Base-by-base conservation (phyloP, 2,329 filamentous ascomycete genomes). In the Exophiala calicioides region DNA sequence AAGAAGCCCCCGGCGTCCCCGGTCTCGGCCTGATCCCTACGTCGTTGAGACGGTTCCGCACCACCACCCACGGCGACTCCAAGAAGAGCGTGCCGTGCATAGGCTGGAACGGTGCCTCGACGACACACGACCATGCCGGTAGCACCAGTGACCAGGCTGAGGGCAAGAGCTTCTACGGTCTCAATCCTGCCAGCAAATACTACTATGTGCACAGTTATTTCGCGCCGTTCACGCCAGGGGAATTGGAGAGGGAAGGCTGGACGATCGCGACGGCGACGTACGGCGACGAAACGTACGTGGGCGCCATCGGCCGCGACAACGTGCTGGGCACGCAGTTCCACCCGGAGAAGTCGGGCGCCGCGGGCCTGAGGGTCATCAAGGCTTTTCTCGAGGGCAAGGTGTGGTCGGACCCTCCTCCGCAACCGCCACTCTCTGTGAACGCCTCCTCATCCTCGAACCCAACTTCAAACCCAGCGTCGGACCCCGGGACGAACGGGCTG, bases 131-230 rank as follows among this genome's bases (percentile, higher is more conserved):
- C 60, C 39, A 53, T 10, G 19, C 24, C 3, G 42, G 40, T n/a
- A 13, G 41, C 9, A 36, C 36, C 15, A 37, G n/a, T 18, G 29
- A 16, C 6, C 10, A 27, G 3, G 20, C 15, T 3, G 34, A 33
- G 19, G 34, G 24, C 13, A 70, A 79, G 53, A 79, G 75, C 58
- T 79, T 97, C 47, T 96, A 91, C 67, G 90, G 86, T 47, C 71
- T 98, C 43, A 75, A 80, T 20, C 84, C 88, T 1, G 77, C 78
- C 42, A 95, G 88, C 64, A 98, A 97, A 69, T 98, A 98, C 75
- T 98, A 98, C 73, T 98, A 98, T 65, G 91, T 98, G 46, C 93
- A 98, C 75, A 90, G 89, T 2, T 98, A 93, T 70, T 90, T 90
- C 47, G 84, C 82, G 19, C 85, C 85, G 3, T 95, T 96, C 66